These are phyloP conservation scores for Thermochaetoides thermophila DNA, from an alignment of 495 filamentous ascomycete genomes.

Conservation along the genomic window DNA sequence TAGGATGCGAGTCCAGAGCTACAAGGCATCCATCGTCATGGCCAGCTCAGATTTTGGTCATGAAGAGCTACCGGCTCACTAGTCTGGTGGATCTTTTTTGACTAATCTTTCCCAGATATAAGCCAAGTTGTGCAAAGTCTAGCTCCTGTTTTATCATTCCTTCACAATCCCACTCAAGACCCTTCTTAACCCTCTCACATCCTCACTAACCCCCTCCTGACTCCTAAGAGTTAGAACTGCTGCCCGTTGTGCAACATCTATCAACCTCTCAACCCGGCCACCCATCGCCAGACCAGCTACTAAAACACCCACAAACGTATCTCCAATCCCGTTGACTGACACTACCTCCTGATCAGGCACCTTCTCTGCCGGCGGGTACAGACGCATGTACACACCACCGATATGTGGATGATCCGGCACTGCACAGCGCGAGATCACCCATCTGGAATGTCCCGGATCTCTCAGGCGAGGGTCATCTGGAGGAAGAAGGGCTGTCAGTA, in stretches of 20 bases:
- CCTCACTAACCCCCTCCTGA: constrained; percentile 49
- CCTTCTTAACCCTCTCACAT: constrained; percentile 22
- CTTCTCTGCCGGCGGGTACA: constrained; percentile 55
- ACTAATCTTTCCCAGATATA: too few species aligned
- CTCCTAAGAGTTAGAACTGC: constrained; percentile 62
- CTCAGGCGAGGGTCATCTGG: constrained; percentile 49
- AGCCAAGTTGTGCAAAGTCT: too few species aligned
- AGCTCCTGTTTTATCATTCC: too few species aligned
- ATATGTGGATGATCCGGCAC: constrained; percentile 37
- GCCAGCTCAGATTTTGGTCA: too few species aligned
- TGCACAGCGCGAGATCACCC: constrained; percentile 46
- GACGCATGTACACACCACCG: constrained; percentile 72
- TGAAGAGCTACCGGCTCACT: too few species aligned
- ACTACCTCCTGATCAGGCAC: constrained; percentile 59
- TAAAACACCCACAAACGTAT: constrained; percentile 77
- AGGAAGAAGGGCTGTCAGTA: constrained; percentile 55
- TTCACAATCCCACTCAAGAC: constrained; percentile 16
- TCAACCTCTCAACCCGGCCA: constrained; percentile 30
- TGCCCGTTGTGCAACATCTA: constrained; percentile 55
- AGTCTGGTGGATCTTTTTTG: too few species aligned
- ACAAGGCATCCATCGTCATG: too few species aligned
- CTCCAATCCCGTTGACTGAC: constrained; percentile 87
- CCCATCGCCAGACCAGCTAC: constrained; percentile 48
- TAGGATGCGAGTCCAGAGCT: too few species aligned
- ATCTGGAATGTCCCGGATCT: constrained; percentile 43